These are phyloP conservation scores for Sporisorium reilianum DNA, from an alignment of 1,284 basidiomycete species.

Conservation along the genomic window DNA sequence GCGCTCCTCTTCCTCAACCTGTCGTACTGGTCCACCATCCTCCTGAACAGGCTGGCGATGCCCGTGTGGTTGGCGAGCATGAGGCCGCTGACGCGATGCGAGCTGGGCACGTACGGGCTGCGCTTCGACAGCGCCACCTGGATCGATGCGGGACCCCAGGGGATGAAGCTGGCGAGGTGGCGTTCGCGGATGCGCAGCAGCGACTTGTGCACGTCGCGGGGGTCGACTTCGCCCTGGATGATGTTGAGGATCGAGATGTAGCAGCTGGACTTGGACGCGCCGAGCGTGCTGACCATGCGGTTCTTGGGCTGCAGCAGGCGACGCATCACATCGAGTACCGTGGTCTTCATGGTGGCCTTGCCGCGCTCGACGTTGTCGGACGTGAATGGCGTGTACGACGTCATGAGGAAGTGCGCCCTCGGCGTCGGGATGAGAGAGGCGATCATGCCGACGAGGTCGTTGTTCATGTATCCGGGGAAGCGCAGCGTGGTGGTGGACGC, in stretches of 20 bases:
- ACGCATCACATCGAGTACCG: conserved; percentile 95
- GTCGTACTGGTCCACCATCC: conserved; percentile 96
- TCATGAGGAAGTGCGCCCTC: conserved; percentile 99
- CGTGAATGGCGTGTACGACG: conserved; percentile 99
- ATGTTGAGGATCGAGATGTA: conserved; percentile 99
- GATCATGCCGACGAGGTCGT: conserved; percentile 91
- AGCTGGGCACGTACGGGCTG: conserved; percentile 87
- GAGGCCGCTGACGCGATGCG: conserved; percentile 91
- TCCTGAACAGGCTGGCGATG: conserved; percentile 85
- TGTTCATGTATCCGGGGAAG: conserved; percentile 99
- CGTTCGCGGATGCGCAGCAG: conserved; percentile 94
- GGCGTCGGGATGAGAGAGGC: conserved; percentile 97
- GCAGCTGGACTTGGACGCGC: conserved; percentile 64
- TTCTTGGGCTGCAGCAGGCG: conserved; percentile 97
- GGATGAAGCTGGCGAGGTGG: conserved; percentile 96
- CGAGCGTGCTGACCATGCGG: conserved; percentile 92
- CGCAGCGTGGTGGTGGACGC: conserved; percentile 96
- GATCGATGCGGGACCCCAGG: conserved; percentile 98
- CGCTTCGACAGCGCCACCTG: conserved; percentile 94
- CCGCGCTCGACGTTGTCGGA: conserved; percentile 75
- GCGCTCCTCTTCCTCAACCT: conserved; percentile 88
- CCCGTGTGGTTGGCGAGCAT: conserved; percentile 99
- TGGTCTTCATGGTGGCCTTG: conserved; percentile 68
- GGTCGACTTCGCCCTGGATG: conserved; percentile 96
- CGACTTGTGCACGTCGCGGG: conserved; percentile 98